Conservation (phyloP, 176 grass and related monocot genomes). For the Oryza nivara region DNA sequence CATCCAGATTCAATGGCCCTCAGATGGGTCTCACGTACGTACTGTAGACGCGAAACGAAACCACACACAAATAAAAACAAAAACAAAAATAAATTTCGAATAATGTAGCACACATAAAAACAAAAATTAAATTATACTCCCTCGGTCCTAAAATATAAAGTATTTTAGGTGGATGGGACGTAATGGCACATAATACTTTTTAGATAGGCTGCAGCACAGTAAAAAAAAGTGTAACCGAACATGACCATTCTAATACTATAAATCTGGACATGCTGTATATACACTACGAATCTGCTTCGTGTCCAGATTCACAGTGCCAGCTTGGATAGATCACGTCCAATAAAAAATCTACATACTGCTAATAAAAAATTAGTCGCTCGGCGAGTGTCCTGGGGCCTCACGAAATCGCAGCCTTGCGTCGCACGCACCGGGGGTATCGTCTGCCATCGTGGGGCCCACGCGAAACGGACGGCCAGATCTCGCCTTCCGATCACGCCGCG, state of each 20-base stretch:
- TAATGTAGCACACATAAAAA: not conserved
- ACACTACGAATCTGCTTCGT: too few species aligned
- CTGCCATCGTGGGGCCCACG: not conserved
- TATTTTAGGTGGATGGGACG: too few species aligned
- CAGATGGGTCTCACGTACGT: not conserved
- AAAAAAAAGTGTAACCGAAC: too few species aligned
- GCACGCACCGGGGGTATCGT: conserved; percentile 14
- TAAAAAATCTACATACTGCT: too few species aligned
- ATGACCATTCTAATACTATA: too few species aligned
- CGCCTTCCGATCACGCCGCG: not conserved
- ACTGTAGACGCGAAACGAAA: not conserved
- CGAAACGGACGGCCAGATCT: not conserved
- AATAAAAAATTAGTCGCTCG: not conserved
- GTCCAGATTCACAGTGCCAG: too few species aligned
- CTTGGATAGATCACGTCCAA: too few species aligned
- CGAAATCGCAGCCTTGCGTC: conserved; percentile 35
- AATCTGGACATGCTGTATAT: too few species aligned
- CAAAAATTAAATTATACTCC: not conserved
- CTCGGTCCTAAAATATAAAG: too few species aligned
- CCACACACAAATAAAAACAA: too few species aligned
- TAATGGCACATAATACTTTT: too few species aligned
- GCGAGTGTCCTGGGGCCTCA: conserved; percentile 26
- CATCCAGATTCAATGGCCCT: conserved; percentile 35
- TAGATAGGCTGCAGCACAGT: too few species aligned
- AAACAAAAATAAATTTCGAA: not conserved